These are phyloP conservation scores for Emergomyces africanus DNA, from an alignment of 2,329 filamentous ascomycete species.

Conservation along the genomic window DNA sequence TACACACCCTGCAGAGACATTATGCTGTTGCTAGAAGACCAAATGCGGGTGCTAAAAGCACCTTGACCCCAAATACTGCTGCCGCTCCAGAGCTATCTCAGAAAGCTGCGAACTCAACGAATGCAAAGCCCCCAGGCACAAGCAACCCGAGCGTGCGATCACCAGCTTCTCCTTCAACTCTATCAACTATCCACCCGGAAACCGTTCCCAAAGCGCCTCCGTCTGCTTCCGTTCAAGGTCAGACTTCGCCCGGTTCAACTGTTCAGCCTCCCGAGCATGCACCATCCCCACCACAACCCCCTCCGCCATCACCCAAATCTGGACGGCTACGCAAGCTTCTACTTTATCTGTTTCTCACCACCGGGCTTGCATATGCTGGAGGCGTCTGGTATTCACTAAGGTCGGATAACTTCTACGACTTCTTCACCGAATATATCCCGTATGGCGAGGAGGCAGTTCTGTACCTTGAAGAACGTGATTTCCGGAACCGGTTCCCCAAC, in stretches of 20 bases:
- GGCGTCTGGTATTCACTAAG: slow-evolving; percentile 87
- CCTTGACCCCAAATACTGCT: slow-evolving; percentile 13
- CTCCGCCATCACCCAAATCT: slow-evolving; percentile 43
- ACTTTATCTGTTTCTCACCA: slow-evolving; percentile 62
- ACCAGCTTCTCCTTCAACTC: slow-evolving; percentile 32
- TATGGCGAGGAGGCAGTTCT: slow-evolving; percentile 90
- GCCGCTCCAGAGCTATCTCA: not conserved
- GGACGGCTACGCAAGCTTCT: slow-evolving; percentile 67
- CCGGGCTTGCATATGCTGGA: slow-evolving; percentile 67
- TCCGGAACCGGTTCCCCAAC: slow-evolving; percentile 67
- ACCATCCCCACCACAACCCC: slow-evolving; percentile 26
- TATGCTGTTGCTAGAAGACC: slow-evolving; percentile 30
- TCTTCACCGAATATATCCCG: slow-evolving; percentile 94
- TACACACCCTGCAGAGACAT: slow-evolving; percentile 29
- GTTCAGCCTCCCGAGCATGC: slow-evolving; percentile 24
- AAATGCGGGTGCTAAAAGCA: not conserved
- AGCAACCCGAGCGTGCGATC: slow-evolving; percentile 10
- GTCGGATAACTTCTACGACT: slow-evolving; percentile 97
- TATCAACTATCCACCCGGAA: slow-evolving; percentile 37
- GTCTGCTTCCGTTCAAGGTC: slow-evolving; percentile 23
- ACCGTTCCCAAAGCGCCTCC: slow-evolving; percentile 36
- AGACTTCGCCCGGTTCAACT: slow-evolving; percentile 25
- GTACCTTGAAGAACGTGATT: slow-evolving; percentile 91
- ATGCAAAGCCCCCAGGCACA: slow-evolving; percentile 2
- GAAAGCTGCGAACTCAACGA: slow-evolving; percentile 15